Evolutionary conservation across 2,329 filamentous ascomycete genomes (phyloP).

Genomic region (Ophiostoma sp.): DNA sequence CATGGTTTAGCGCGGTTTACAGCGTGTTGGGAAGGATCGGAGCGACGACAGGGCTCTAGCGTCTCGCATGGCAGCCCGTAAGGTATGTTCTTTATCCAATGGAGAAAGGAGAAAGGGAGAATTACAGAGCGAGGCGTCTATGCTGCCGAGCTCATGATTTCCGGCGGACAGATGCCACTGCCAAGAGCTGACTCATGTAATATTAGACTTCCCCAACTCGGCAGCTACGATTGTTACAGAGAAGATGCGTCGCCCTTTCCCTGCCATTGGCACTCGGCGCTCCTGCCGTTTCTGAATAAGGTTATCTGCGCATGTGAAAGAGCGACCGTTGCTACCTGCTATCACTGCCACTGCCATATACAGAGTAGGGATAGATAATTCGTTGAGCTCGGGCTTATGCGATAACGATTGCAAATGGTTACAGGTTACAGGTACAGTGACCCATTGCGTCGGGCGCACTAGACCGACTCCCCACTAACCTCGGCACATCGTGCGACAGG

Average conservation of each 20-base stretch:
- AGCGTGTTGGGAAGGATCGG: background rate
- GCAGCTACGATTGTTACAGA: background rate
- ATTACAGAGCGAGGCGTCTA: background rate
- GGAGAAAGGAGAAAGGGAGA: background rate
- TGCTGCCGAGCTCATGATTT: background rate
- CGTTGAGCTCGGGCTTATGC: background rate
- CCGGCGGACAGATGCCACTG: background rate
- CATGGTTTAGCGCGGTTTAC: background rate
- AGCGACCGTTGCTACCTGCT: background rate
- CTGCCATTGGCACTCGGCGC: background rate
- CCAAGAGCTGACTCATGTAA: background rate
- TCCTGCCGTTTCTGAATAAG: background rate
- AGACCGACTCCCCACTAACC: background rate
- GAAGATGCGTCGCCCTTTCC: background rate
- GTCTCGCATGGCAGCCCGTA: background rate
- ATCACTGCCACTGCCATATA: background rate
- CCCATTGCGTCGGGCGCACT: background rate
- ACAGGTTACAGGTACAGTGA: background rate
- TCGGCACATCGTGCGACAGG: background rate
- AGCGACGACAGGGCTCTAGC: background rate
- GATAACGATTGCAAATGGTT: background rate
- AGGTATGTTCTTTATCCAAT: background rate
- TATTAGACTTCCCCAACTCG: background rate
- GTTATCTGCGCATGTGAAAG: background rate
- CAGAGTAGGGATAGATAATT: background rate